phyloP scores from a whole-genome alignment of 208 protist genomes.

The Trypanosoma theileri region DNA sequence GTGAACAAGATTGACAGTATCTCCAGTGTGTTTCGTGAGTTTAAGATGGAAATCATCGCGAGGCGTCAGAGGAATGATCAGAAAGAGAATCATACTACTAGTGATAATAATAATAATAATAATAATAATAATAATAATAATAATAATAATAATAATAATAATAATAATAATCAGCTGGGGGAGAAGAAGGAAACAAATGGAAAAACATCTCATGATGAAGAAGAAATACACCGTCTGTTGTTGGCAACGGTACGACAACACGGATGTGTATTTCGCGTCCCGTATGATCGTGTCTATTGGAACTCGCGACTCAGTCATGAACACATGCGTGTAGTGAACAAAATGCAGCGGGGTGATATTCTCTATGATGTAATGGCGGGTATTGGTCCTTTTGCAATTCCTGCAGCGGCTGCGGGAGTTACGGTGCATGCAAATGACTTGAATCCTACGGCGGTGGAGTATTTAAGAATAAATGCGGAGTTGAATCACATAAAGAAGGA shows the following conservation, averaged over 20 bases:
- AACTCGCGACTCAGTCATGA: slow-evolving; percentile 96
- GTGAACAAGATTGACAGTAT: slow-evolving; percentile 97
- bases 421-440: slow-evolving; percentile 97
- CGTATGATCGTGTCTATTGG: slow-evolving; percentile 98
- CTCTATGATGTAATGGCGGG: slow-evolving; percentile 97
- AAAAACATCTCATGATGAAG: too few relatives aligned
- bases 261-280: slow-evolving; percentile 93
- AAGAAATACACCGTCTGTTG: slow-evolving; percentile 42
- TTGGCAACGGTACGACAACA: slow-evolving; percentile 89
- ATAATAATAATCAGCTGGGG: neutral
- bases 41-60: slow-evolving; percentile 96
- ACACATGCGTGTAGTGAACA: slow-evolving; percentile 89
- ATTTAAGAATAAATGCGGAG: slow-evolving; percentile 87
- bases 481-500: slow-evolving; percentile 79
- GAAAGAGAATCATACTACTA: neutral
- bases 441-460: slow-evolving; percentile 93
- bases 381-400: slow-evolving; percentile 97
- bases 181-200: slow-evolving; percentile 17
- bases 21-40: slow-evolving; percentile 95
- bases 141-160: neutral
- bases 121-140: neutral
- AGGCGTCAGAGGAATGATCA: slow-evolving; percentile 42
- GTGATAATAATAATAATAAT: neutral
- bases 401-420: slow-evolving; percentile 85
- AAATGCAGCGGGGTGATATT: slow-evolving; percentile 67